phyloP scores from a whole-genome alignment of 306 rosid genomes.

The Glycine soja region DNA sequence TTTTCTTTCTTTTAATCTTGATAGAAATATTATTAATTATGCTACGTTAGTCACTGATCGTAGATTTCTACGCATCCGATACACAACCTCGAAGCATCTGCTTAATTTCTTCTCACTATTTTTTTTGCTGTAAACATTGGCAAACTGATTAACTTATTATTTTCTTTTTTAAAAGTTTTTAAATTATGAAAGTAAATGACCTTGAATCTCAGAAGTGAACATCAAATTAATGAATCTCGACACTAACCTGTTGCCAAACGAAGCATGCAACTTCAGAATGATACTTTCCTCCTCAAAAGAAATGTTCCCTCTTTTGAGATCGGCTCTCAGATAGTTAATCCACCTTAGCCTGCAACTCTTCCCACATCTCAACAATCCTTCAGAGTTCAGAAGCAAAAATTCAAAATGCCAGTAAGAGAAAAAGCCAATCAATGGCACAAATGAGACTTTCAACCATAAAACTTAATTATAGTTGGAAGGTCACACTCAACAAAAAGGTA shows the following conservation, averaged over 20 bases:
- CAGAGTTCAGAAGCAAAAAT: background rate
- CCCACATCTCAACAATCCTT: slow-evolving; percentile 82
- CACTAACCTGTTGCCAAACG: slow-evolving; percentile 74
- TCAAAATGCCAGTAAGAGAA: background rate
- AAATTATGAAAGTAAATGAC: too few relatives aligned
- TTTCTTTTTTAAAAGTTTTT: too few relatives aligned
- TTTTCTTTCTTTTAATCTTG: too few relatives aligned
- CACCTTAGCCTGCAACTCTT: slow-evolving; percentile 91
- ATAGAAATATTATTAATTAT: too few relatives aligned
- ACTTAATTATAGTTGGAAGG: background rate
- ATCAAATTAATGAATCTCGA: too few relatives aligned
- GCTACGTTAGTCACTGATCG: too few relatives aligned
- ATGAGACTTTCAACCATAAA: background rate
- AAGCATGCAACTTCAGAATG: slow-evolving; percentile 68
- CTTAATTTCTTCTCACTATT: too few relatives aligned
- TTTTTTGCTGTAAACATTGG: too few relatives aligned
- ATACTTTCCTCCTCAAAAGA: slow-evolving; percentile 67
- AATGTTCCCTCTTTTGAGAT: slow-evolving; percentile 75
- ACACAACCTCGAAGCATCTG: too few relatives aligned
- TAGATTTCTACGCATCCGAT: too few relatives aligned
- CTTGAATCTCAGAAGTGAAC: too few relatives aligned
- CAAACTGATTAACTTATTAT: too few relatives aligned
- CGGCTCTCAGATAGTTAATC: slow-evolving; percentile 77
- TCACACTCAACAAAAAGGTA: background rate
- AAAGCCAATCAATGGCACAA: background rate